Conservation (phyloP, 1,139 yeast genomes). For the Zygoascus hellenicus region DNA sequence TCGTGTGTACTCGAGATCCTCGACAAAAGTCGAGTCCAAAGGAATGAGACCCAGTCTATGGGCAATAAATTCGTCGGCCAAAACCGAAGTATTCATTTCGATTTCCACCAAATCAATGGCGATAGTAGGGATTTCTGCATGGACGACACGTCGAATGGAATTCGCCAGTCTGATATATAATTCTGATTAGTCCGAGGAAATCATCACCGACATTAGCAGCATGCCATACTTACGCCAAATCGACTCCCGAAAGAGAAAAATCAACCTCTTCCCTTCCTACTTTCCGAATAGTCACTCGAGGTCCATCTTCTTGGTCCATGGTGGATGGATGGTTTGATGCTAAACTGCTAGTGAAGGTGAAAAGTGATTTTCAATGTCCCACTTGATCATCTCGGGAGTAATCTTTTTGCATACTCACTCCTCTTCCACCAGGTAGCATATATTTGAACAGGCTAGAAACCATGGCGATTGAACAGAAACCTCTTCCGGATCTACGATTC, state of each 20-base stretch:
- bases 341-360: background rate
- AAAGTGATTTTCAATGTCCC: too few relatives aligned
- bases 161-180: slow-evolving; percentile 56
- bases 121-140: slow-evolving; percentile 90
- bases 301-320: slow-evolving; percentile 46
- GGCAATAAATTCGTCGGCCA: slow-evolving; percentile 93
- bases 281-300: slow-evolving; percentile 83
- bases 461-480: slow-evolving; percentile 2
- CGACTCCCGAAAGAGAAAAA: slow-evolving; percentile 81
- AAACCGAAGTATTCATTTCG: slow-evolving; percentile 84
- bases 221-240: slow-evolving; percentile 47
- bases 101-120: slow-evolving; percentile 97
- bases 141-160: slow-evolving; percentile 83
- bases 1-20: slow-evolving; percentile 60
- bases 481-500: slow-evolving; percentile 32
- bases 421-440: too few relatives aligned
- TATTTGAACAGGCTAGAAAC: too few relatives aligned
- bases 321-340: background rate
- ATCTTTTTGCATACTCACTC: too few relatives aligned
- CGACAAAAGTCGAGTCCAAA: slow-evolving; percentile 76
- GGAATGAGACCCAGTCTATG: slow-evolving; percentile 93
- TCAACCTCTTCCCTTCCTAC: slow-evolving; percentile 84
- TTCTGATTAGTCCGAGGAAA: background rate
- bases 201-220: background rate
- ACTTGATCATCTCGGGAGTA: too few relatives aligned